Base-by-base conservation (phyloP, 805 yeast genomes). In the Candida gorgasii region DNA sequence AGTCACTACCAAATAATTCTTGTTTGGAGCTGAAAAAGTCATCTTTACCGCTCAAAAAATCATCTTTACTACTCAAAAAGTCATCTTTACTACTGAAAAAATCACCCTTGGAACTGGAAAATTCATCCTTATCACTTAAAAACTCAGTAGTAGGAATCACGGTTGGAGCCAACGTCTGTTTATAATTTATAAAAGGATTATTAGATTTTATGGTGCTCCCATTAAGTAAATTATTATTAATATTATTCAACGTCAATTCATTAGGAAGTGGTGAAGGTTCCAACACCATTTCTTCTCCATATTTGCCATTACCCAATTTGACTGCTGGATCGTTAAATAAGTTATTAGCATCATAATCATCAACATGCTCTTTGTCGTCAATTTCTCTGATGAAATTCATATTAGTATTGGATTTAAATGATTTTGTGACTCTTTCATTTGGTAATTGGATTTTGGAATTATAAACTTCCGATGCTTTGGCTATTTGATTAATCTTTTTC, bases 341-440 rank as follows among this genome's bases (percentile, higher is more conserved):
- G 45, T 61, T 62, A 15, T 49, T 48, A 15, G 53, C 45, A 43
- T 57, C 59, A 38, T 52, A 55, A 4, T 43, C 47, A 35, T 48
- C 50, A 30, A 47, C 44, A 38, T 18, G 33, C 28, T 39, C 42
- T 8, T 40, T 42, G 29, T 59, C 65, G 11, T 52, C 50, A 6
- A 63, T 61, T 46, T 62, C 69, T 32, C 66, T 52, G 7, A 63
- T 63, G 32, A 61, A 54, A 43, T 61, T 54, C 17, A 49, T 44
- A 27, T 52, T 47, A 4, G 54, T 45, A 35, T 47, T 49, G 20
- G 53, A 47, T 24, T 49, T 49, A 40, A 46, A 44, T 8, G 48
- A 20, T 13, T 45, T 47, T 3, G 48, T 16, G 4, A 36, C 39
- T 35, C 45, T 39, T 31, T 46, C 47, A n/a, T 15, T 22, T 2